Conservation (phyloP, 192 early-diverging fungal genomes). For the Coemansia sp. region DNA sequence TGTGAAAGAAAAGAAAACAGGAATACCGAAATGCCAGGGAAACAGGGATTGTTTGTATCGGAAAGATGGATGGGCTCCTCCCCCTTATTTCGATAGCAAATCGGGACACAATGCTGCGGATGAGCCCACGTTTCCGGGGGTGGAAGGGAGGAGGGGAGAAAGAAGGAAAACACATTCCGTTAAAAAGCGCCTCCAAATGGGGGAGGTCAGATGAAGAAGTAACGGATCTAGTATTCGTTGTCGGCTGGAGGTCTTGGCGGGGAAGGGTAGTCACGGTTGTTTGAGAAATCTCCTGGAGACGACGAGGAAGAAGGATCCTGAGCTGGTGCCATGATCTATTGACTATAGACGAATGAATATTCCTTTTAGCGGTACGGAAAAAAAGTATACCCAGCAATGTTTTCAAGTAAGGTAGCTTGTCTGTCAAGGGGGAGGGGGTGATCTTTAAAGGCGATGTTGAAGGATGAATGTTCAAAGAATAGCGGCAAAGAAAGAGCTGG, state of each 20-base stretch:
- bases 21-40: background rate
- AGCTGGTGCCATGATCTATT: background rate
- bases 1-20: too few species aligned
- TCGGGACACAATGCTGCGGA: background rate
- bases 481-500: background rate
- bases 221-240: slow-evolving; percentile 2
- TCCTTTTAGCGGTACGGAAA: too few species aligned
- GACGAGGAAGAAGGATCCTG: background rate
- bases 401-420: too few species aligned
- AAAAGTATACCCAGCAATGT: too few species aligned
- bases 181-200: background rate
- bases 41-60: background rate
- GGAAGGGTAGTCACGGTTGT: slow-evolving; percentile 33
- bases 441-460: too few species aligned
- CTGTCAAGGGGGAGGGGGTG: too few species aligned
- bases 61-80: too few species aligned
- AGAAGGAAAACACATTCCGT: background rate
- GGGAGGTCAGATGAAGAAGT: background rate
- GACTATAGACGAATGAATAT: background rate
- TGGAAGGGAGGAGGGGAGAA: background rate
- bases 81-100: background rate
- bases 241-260: slow-evolving; percentile 36
- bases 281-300: slow-evolving; percentile 3
- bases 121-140: background rate
- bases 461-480: background rate